These are phyloP conservation scores for Jatropha multifida DNA, from an alignment of 441 rosid genomes.

Conservation along the genomic window DNA sequence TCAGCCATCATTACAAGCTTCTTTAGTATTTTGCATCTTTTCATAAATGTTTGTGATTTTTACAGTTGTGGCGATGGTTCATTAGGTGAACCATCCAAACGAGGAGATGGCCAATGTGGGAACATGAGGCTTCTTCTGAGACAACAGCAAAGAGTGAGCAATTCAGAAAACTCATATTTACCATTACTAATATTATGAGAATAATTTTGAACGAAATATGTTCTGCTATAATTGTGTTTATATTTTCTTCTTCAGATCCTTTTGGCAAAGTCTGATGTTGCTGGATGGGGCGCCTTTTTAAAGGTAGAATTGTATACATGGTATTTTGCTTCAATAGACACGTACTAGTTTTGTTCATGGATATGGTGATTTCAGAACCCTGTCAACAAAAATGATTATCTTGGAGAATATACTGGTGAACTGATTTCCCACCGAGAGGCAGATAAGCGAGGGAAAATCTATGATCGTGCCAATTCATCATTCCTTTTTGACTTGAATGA, in stretches of 20 bases:
- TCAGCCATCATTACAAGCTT: neutral
- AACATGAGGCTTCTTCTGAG: constrained; percentile 83
- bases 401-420: constrained; percentile 96
- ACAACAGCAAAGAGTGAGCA: constrained; percentile 73
- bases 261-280: constrained; percentile 71
- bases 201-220: constrained; percentile 12
- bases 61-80: constrained; percentile 83
- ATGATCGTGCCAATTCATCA: constrained; percentile 67
- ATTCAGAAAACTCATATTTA: constrained; percentile 9
- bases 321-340: neutral
- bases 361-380: constrained; percentile 51
- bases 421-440: constrained; percentile 78
- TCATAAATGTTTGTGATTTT: constrained; percentile 8
- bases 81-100: constrained; percentile 64
- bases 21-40: constrained; percentile 1
- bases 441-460: constrained; percentile 76
- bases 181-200: constrained; percentile 7
- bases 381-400: constrained; percentile 70
- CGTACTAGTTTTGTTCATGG: constrained; percentile 12
- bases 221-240: constrained; percentile 12
- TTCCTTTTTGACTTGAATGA: constrained; percentile 91
- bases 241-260: constrained; percentile 54
- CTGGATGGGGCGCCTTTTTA: constrained; percentile 97
- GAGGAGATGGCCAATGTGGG: constrained; percentile 76
- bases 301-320: constrained; percentile 40